phyloP scores from a whole-genome alignment of 2,329 filamentous ascomycete genomes.

The Lojkania enalia region DNA sequence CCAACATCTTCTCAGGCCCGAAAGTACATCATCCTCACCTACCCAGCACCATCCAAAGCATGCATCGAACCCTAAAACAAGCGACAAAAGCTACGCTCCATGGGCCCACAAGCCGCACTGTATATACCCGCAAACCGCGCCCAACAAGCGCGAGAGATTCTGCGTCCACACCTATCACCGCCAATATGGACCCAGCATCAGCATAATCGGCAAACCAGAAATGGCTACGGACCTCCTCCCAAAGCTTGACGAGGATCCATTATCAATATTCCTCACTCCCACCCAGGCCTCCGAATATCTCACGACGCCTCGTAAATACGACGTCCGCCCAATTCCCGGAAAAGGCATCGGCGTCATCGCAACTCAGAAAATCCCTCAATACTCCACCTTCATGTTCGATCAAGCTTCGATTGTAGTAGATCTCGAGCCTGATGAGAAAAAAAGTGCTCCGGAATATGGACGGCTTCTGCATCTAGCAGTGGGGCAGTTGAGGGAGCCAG shows the following conservation, averaged over 20 bases:
- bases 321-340: conserved; percentile 17
- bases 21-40: too few species aligned
- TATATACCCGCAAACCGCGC: conserved; percentile 10
- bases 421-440: conserved; percentile 8
- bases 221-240: conserved; percentile 7
- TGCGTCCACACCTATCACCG: conserved; percentile 26
- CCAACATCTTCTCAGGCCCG: too few species aligned
- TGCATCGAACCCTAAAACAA: too few species aligned
- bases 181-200: conserved; percentile 17
- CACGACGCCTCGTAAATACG: conserved; percentile 14
- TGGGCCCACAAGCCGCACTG: conserved; percentile 26
- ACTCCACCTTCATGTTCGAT: conserved; percentile 32
- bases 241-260: conserved; percentile 20
- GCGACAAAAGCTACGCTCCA: too few species aligned
- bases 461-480: conserved; percentile 18
- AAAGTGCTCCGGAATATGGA: conserved; percentile 4
- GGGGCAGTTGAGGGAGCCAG: conserved; percentile 14
- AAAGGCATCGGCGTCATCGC: conserved; percentile 29
- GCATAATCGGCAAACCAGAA: conserved; percentile 17
- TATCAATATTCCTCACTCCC: conserved; percentile 15
- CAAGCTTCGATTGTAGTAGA: conserved; percentile 23
- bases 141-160: conserved; percentile 17
- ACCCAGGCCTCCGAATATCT: conserved; percentile 11
- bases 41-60: too few species aligned
- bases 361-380: conserved; percentile 20